Evolutionary conservation across 306 rosid species (phyloP), one percentile per base, ranked within the genome.

Genomic region (Pyrus pyrifolia): DNA sequence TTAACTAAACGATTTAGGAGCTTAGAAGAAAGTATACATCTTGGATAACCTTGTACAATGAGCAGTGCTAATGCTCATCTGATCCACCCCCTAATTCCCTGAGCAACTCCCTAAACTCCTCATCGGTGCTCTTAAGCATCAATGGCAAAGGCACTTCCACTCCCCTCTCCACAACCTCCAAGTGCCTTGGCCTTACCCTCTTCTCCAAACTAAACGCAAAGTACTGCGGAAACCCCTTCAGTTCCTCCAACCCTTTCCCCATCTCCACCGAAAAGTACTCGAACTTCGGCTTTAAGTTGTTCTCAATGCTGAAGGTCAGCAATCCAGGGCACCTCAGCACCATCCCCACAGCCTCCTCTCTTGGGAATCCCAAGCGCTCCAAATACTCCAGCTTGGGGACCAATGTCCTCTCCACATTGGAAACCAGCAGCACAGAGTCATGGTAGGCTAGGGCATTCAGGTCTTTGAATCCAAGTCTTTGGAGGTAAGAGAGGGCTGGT

Each of bases 191-290:
- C 80, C 84, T 94, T 42, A 94, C 92, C 92, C 97, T 92, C 68
- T 94, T 94, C 72, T 91, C 98, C 83, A 94, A 79, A 74, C 98
- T 94, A 63, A 94, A 94, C 3, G 96, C 85, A 59, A 94, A 91
- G 60, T 87, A 94, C 82, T 94, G 98, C 76, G 98, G 98, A 67
- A 94, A 94, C 25, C 80, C 91, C 77, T 77, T 90, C 67, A 94
- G 71, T 27, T 92, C 97, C 83, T 81, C 89, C 82, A 92, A 68
- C 23, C 78, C 83, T 74, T 84, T 79, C 31, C 79, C 81, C 97
- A 95, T 95, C 49, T 83, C 96, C 66, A 14, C 78, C 25, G 73
- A 33, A 69, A 95, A 84, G 59, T 78, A 95, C 77, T 88, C 96
- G 74, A 83, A 86, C 77, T 95, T 95, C 0, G 98, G 98, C 88